Base-by-base conservation (phyloP, 139 green algal species). In the Yamagishiella unicocca region DNA sequence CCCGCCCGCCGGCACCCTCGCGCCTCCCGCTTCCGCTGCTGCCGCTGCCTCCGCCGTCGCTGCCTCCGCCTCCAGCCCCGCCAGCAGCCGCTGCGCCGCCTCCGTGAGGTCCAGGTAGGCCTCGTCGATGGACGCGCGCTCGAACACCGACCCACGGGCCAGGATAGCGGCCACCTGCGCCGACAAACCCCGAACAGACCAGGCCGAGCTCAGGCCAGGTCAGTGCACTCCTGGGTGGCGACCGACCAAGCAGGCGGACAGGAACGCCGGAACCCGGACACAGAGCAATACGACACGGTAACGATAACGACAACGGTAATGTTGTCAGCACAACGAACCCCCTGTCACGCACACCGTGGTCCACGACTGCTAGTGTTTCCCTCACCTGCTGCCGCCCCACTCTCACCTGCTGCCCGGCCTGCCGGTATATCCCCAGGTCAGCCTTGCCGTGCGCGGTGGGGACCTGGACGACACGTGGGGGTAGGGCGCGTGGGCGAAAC, bases 101-200 rank as follows among this genome's bases (percentile, higher is more conserved):
- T 89, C 86, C n/a, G 93, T 97, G 1, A 98, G 53, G 75, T 98
- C 95, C 42, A 98, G 79, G 80, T 97, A 98, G 50, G 91, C 94
- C 87, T 98, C 96, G 71, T 98, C 96, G 43, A 98, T 97, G 46
- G 92, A 96, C 1, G 96, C 96, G 0, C 93, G 87, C 90, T 98
- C 96, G 22, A 89, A 93, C 24, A 91, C 83, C 50, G 84, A 81
- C 31, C 86, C 35, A 4, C 90, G 72, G 4, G 84, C 53, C 35
- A 96, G 73, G n/a, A 96, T 89, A 9, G 84, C 86, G 27, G 95
- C 79, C 22, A 96, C 93, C 91, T 95, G 89, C 3, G 27, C 46
- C 1, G 24, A 67, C 50, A 58, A 58, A n/a, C n/a, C n/a, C n/a
- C n/a, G n/a, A n/a, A n/a, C n/a, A n/a, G n/a, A n/a, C n/a, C n/a